Conservation (phyloP, 768 basidiomycete genomes). For the Leucocoprinus leucothites region DNA sequence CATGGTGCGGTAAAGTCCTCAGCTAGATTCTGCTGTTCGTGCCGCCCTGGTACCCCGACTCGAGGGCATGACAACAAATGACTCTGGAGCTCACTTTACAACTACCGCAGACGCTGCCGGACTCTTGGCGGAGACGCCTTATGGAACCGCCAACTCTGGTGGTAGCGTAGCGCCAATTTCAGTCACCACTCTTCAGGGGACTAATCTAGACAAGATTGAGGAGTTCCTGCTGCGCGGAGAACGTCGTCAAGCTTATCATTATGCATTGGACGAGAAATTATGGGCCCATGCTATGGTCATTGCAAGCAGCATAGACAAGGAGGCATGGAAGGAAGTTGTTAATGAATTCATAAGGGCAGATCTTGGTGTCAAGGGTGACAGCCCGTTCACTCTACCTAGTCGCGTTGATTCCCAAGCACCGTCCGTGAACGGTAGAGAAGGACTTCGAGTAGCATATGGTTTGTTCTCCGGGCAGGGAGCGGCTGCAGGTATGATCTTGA, state of each 20-base stretch:
- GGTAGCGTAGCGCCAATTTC: conserved; percentile 51
- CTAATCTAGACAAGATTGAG: conserved; percentile 74
- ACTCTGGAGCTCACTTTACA: conserved; percentile 9
- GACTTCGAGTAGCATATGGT: conserved; percentile 78
- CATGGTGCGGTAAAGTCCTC: conserved; percentile 33
- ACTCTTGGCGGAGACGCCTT: conserved; percentile 7
- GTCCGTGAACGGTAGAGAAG: conserved; percentile 55
- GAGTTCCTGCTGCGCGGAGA: conserved; percentile 80
- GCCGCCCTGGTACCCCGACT: conserved; percentile 64
- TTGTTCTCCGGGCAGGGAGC: conserved; percentile 83
- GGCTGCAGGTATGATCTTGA: conserved; percentile 53
- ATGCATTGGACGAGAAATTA: conserved; percentile 81
- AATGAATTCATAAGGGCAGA: conserved; percentile 82
- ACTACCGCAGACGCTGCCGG: conserved; percentile 29
- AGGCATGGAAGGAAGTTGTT: conserved; percentile 90
- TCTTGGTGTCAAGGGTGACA: conserved; percentile 42
- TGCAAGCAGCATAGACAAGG: conserved; percentile 88
- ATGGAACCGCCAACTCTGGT: not conserved
- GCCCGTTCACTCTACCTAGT: conserved; percentile 17
- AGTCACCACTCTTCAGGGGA: conserved; percentile 55
- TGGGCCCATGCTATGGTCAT: conserved; percentile 98
- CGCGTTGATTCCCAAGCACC: conserved; percentile 12
- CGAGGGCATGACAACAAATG: conserved; percentile 20
- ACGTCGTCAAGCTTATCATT: conserved; percentile 81
- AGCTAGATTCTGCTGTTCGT: conserved; percentile 74